Percentiles rank a stretch among this genome's conserved stretches.
Conservation (phyloP, 441 rosid genomes). For the Geranium incanum region DNA sequence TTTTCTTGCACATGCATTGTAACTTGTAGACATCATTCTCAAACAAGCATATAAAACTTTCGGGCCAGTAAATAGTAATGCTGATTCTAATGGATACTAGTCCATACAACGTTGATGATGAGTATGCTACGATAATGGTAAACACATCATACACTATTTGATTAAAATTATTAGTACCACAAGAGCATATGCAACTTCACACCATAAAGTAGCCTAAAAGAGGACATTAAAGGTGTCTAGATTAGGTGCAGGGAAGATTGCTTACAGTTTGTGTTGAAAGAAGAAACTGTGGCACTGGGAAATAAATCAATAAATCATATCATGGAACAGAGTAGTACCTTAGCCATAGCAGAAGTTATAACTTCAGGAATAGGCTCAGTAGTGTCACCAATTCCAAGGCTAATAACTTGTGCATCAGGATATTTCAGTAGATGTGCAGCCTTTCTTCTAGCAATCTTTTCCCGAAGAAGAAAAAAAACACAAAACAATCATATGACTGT, state of each 20-base stretch:
- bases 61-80: background rate
- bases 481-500: background rate
- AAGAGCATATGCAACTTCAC: background rate
- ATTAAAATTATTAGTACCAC: background rate
- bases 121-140: background rate
- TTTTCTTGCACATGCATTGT: background rate
- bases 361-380: conserved; percentile 97
- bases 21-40: background rate
- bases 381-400: conserved; percentile 96
- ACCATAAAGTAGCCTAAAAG: background rate
- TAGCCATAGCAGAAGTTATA: conserved; percentile 74
- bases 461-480: background rate
- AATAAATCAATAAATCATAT: no score
- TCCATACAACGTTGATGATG: no score
- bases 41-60: background rate
- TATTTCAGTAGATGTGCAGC: conserved; percentile 72
- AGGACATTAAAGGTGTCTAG: background rate
- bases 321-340: conserved; percentile 33
- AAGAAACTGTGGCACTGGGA: background rate
- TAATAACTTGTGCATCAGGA: conserved; percentile 83
- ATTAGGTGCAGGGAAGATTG: background rate
- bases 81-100: background rate
- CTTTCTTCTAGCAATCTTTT: conserved; percentile 80
- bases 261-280: background rate
- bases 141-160: background rate